These are phyloP conservation scores for Nakaseomyces nivariensis DNA, from an alignment of 1,139 yeast genomes.

Conservation along the genomic window DNA sequence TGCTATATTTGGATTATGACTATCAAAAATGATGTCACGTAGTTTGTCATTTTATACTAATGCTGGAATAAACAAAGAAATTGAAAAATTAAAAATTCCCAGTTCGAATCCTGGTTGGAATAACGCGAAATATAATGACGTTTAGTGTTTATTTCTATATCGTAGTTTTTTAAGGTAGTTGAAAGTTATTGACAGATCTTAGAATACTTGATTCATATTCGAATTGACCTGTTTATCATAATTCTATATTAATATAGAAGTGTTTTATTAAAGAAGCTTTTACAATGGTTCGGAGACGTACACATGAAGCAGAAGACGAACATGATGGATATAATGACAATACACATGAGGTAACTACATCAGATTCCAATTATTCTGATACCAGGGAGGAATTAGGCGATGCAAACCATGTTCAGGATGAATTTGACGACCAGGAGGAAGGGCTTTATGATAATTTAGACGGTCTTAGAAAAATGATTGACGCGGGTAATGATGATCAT, in stretches of 20 bases:
- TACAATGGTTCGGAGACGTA: not conserved
- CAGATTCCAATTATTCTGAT: not conserved
- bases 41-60: too few relatives aligned
- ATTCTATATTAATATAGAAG: too few relatives aligned
- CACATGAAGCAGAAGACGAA: not conserved
- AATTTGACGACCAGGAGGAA: constrained; percentile 22
- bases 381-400: not conserved
- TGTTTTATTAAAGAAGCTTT: too few relatives aligned
- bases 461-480: constrained; percentile 17
- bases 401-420: constrained; percentile 4
- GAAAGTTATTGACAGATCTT: not conserved
- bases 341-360: not conserved
- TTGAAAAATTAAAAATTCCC: not conserved
- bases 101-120: not conserved
- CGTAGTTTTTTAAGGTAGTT: too few relatives aligned
- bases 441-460: constrained; percentile 23
- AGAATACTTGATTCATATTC: too few relatives aligned
- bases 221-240: too few relatives aligned
- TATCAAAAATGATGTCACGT: too few relatives aligned
- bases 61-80: too few relatives aligned
- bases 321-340: not conserved
- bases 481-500: constrained; percentile 11
- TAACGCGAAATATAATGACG: not conserved
- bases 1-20: too few relatives aligned
- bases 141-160: not conserved